Percentiles rank a stretch among this genome's conserved stretches.
Conservation (phyloP, 2,329 filamentous ascomycete genomes). For the Myriosclerotinia scirpicola region DNA sequence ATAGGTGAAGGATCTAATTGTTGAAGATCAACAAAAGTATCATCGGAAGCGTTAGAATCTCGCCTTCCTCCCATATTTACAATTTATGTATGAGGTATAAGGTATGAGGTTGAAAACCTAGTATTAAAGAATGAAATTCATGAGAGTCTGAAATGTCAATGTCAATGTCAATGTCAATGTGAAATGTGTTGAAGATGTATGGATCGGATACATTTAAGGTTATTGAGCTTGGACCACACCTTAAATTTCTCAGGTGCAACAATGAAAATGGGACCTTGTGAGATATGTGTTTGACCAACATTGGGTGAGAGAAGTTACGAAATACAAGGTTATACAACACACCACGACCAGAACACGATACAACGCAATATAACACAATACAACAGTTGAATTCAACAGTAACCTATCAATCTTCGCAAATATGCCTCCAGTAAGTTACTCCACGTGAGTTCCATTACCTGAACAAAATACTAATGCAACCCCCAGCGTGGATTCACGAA, state of each 20-base stretch:
- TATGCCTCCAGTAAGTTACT: slow-evolving; percentile 56
- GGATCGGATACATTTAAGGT: slow-evolving; percentile 28
- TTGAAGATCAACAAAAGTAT: slow-evolving; percentile 64
- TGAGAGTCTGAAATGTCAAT: background rate
- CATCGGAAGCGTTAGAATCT: slow-evolving; percentile 49
- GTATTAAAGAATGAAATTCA: slow-evolving; percentile 10
- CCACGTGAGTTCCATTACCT: background rate
- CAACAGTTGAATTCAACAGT: background rate
- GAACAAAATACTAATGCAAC: slow-evolving; percentile 9
- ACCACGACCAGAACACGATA: background rate
- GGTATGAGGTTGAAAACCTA: background rate
- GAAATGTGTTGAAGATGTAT: slow-evolving; percentile 28
- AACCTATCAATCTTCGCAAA: slow-evolving; percentile 30
- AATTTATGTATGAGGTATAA: background rate
- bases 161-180: no score
- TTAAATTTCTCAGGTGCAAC: slow-evolving; percentile 27
- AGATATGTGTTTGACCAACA: slow-evolving; percentile 18
- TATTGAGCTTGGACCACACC: slow-evolving; percentile 32
- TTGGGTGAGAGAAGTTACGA: slow-evolving; percentile 2
- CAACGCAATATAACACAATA: slow-evolving; percentile 4
- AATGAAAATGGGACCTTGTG: background rate
- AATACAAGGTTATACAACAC: background rate
- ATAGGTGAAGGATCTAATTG: slow-evolving; percentile 84
- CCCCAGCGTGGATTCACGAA: slow-evolving; percentile 49
- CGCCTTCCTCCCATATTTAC: slow-evolving; percentile 24